These are phyloP conservation scores for Trifolium subterraneum DNA, from an alignment of 306 rosid species.

Conservation along the genomic window DNA sequence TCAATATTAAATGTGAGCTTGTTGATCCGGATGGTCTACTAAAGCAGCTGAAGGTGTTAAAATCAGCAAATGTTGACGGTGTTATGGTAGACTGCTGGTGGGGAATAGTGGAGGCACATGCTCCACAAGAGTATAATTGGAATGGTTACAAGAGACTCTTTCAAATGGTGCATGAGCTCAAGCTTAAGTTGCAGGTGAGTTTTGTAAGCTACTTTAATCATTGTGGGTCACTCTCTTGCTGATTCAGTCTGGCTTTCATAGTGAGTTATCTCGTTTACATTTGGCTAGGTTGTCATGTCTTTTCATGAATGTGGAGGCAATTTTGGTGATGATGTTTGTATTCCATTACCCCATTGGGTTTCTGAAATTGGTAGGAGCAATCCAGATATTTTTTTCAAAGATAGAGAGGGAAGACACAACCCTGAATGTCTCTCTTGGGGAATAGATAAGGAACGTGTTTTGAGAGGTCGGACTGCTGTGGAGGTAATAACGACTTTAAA, in stretches of 20 bases:
- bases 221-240: conserved; percentile 35
- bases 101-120: conserved; percentile 98
- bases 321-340: conserved; percentile 94
- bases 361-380: conserved; percentile 96
- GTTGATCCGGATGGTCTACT: conserved; percentile 88
- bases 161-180: conserved; percentile 84
- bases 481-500: conserved; percentile 69
- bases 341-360: conserved; percentile 98
- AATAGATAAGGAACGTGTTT: conserved; percentile 91
- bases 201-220: conserved; percentile 21
- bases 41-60: conserved; percentile 87
- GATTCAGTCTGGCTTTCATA: conserved; percentile 32
- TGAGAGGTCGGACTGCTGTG: conserved; percentile 93
- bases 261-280: conserved; percentile 39
- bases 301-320: conserved; percentile 99
- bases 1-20: conserved; percentile 91
- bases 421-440: conserved; percentile 99
- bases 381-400: conserved; percentile 94
- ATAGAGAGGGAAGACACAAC: conserved; percentile 94
- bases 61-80: conserved; percentile 84
- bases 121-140: conserved; percentile 97
- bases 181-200: conserved; percentile 88
- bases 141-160: conserved; percentile 93
- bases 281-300: conserved; percentile 81
- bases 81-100: conserved; percentile 97